Evolutionary conservation across 306 rosid species (phyloP).

Genomic region (Castanea mollissima): DNA sequence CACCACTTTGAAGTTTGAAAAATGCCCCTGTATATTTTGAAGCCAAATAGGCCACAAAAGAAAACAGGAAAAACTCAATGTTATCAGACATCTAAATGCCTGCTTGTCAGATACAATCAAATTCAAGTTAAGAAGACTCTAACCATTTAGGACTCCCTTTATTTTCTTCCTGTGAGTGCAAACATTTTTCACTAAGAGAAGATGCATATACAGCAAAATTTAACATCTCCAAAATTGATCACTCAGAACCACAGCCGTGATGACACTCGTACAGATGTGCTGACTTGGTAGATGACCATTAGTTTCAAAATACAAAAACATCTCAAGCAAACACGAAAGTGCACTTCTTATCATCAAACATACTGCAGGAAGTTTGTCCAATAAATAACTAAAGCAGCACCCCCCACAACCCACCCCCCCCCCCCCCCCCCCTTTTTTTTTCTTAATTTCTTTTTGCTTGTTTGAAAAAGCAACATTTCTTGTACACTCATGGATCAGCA

Average conservation of each 20-base stretch:
- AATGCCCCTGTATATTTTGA: background rate
- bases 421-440: background rate
- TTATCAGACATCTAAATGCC: background rate
- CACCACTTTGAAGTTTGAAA: background rate
- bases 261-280: too few species aligned
- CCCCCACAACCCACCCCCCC: too few species aligned
- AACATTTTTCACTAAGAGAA: background rate
- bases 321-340: background rate
- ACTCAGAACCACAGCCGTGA: too few species aligned
- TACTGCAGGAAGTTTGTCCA: background rate
- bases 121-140: background rate
- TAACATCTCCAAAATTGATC: background rate
- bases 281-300: too few species aligned
- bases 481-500: background rate
- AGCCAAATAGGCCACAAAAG: background rate
- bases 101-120: background rate
- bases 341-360: background rate
- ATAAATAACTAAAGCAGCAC: background rate
- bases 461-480: background rate
- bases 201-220: background rate
- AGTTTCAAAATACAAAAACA: background rate
- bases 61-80: background rate
- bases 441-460: too few species aligned
- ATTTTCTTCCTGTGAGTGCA: background rate
- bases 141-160: background rate